These are phyloP conservation scores for Populus trichocarpa DNA, from an alignment of 441 rosid genomes.

Conservation along the genomic window DNA sequence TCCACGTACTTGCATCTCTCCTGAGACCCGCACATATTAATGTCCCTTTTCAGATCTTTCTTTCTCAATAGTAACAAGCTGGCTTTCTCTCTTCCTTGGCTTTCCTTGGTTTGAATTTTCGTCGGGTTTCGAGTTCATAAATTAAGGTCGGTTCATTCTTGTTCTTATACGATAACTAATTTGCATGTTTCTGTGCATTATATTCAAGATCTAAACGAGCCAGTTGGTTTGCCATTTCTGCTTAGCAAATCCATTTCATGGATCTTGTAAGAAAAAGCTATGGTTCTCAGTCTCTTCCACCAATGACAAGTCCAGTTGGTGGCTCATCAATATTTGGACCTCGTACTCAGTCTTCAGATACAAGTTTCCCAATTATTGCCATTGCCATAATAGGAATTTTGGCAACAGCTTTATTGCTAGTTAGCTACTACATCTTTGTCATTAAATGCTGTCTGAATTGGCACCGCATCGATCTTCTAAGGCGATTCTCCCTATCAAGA, in stretches of 20 bases:
- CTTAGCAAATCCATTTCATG: conserved; percentile 22
- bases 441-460: conserved; percentile 86
- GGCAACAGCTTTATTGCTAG: conserved; percentile 74
- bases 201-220: conserved; percentile 30
- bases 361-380: conserved; percentile 74
- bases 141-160: background rate
- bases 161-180: background rate
- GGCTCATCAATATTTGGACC: conserved; percentile 28
- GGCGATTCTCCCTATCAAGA: conserved; percentile 56
- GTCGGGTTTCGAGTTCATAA: background rate
- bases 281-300: conserved; percentile 29
- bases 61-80: background rate
- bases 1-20: conserved; percentile 26
- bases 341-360: conserved; percentile 37
- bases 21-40: conserved; percentile 6
- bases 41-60: conserved; percentile 13
- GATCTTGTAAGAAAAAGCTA: conserved; percentile 36
- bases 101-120: background rate
- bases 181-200: background rate
- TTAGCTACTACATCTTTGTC: conserved; percentile 77
- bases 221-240: background rate
- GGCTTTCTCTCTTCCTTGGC: background rate
- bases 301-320: conserved; percentile 21
- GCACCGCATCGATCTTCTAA: conserved; percentile 60
- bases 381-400: conserved; percentile 73